Base-by-base conservation (phyloP, 2,329 filamentous ascomycete species). In the Exophiala viscosa region DNA sequence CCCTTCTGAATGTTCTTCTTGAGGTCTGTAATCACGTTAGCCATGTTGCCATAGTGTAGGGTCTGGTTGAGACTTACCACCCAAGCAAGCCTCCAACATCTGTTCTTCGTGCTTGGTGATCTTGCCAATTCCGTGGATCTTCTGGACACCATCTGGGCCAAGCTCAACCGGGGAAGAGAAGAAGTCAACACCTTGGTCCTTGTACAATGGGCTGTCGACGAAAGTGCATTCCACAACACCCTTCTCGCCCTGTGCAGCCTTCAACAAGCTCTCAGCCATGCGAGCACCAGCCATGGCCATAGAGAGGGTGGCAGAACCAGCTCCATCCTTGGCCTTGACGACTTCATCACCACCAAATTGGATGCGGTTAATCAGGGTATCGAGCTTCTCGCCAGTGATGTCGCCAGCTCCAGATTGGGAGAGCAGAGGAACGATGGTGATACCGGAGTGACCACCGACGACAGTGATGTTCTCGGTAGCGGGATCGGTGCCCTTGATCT, bases 301-400 rank as follows among this genome's bases (percentile, higher is more conserved):
- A 79, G 90, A 96, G 66, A 97, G 88, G 61, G 92, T 97, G 71
- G 92, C 92, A 65, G 90, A 96, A 67, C 92, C 92, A 68, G 91
- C 90, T 75, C 92, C 93, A 71, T 92, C 91, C 88, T 97, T 97
- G 76, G 92, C 93, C 85, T 96, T 84, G 78, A 97, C 92, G 65
- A 97, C 92, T 85, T 97, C 92, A 73, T 97, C 92, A 81, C 92
- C 92, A 75, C 93, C 92, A 73, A 97, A 97, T 80, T 97, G 92
- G 69, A 97, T 93, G 73, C 93, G 91, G 75, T 91, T 85, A 76
- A 97, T 79, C 67, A 97, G 89, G 59, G 82, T 81, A 62, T 84
- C 82, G 57, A 83, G 81, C 69, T 84, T 79, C 74, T 90, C 80
- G 73, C 89, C 86, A 66, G 83, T 78, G 67, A 97, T 88, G 69